Evolutionary conservation across 192 early-diverging fungal species (phyloP).

Genomic region (Coemansia sp.): DNA sequence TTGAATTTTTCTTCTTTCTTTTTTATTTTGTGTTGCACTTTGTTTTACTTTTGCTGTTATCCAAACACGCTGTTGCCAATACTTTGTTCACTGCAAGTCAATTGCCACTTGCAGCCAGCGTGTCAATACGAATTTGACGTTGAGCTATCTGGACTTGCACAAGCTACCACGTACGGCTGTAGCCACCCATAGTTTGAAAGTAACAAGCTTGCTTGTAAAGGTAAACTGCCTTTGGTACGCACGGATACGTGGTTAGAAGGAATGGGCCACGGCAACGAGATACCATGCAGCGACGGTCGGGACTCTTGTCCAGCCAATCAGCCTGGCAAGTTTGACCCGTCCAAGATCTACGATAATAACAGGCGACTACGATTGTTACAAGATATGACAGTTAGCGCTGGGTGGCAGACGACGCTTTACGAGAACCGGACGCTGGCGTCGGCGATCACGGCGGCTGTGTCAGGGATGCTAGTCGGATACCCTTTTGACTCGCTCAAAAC

Average conservation of each 20-base stretch:
- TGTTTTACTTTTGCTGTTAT: background rate
- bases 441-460: conserved; percentile 68
- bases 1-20: conserved; percentile 2
- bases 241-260: too few relatives aligned
- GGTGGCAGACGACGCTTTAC: conserved; percentile 36
- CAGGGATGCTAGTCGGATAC: conserved; percentile 68
- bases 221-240: background rate
- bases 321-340: background rate
- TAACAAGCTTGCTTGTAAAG: background rate
- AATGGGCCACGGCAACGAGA: conserved; percentile 6
- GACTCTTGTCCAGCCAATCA: conserved; percentile 1
- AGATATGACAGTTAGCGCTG: background rate
- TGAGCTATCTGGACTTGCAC: background rate
- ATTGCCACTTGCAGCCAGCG: background rate
- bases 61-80: background rate
- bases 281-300: background rate
- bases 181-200: background rate
- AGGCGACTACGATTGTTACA: background rate
- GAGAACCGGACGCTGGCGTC: conserved; percentile 66
- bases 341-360: background rate
- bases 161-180: background rate
- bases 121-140: background rate
- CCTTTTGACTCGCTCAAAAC: conserved; percentile 97
- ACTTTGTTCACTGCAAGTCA: background rate
- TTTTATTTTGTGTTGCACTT: background rate